A percentile compares a stretch with the other conserved stretches of the same genome.
phyloP scores from a whole-genome alignment of 306 rosid genomes.

The Vicia faba region DNA sequence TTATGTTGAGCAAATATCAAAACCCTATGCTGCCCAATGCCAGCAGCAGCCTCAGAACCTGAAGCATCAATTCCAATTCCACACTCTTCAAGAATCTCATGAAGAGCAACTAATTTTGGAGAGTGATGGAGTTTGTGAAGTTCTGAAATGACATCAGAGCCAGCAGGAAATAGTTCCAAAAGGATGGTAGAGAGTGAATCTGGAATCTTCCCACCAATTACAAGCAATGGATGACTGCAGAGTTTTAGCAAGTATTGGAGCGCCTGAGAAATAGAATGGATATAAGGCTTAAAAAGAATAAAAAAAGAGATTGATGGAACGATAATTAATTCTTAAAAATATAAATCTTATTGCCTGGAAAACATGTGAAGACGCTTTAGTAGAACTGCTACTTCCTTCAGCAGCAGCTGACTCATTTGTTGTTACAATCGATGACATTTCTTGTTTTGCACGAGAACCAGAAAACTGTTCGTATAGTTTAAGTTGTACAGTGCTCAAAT shows the following conservation, averaged over 20 bases:
- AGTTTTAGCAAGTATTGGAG: constrained; percentile 92
- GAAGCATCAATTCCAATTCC: constrained; percentile 88
- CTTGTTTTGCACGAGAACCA: constrained; percentile 80
- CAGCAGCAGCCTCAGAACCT: constrained; percentile 65
- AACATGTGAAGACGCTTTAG: constrained; percentile 88
- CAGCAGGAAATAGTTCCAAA: constrained; percentile 61
- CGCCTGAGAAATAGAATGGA: constrained; percentile 63
- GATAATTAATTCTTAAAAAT: constrained; percentile 11
- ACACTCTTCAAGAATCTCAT: constrained; percentile 96
- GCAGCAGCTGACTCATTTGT: constrained; percentile 56
- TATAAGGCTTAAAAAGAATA: not conserved
- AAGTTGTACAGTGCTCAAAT: constrained; percentile 82
- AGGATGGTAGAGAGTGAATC: constrained; percentile 63
- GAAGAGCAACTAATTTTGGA: constrained; percentile 93
- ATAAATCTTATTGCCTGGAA: constrained; percentile 66
- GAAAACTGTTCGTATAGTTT: constrained; percentile 91
- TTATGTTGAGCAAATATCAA: constrained; percentile 96
- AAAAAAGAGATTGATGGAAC: constrained; percentile 18
- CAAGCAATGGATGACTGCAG: constrained; percentile 97
- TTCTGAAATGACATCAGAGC: constrained; percentile 68
- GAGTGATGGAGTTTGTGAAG: constrained; percentile 86
- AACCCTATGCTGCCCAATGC: constrained; percentile 93
- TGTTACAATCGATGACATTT: constrained; percentile 78
- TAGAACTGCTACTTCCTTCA: constrained; percentile 67
- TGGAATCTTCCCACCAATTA: constrained; percentile 65